Evolutionary conservation across 1,284 basidiomycete species (phyloP), one percentile per base, ranked within the genome.

Genomic region (Rhodotorula sp.): DNA sequence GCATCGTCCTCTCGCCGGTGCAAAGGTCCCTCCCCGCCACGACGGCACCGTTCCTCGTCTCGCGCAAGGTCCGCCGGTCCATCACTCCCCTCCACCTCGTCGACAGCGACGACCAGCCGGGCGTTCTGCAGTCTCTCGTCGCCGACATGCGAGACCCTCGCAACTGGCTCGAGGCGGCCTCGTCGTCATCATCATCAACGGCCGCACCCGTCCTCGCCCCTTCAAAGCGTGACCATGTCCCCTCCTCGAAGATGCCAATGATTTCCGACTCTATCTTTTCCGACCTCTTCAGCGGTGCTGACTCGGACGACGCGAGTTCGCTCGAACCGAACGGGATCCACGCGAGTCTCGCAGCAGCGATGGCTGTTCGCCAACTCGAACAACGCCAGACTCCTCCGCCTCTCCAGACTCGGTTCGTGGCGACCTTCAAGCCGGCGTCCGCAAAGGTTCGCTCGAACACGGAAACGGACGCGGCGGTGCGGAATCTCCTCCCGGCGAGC

Each of bases 1-100:
- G 19, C 8, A 23, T 18, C 61, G 26, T 52, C 56, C 16, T 67
- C 34, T 21, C 50, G 38, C 65, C 65, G 28, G 23, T 55, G 43
- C 43, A 18, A 6, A 47, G 18, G 50, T 26, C 43, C n/a, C 45
- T 5, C 60, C 23, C n/a, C 34, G 56, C 56, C 34, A 7, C 60
- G 18, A 60, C 61, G 18, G 45, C 38, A 1, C 60, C 52, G 14
- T 66, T 66, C 21, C 38, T 43, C 38, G 38, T 43, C 50, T 52
- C 50, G 50, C 50, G 23, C n/a, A 14, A 52, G 23, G 28, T 54
- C 0, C 55, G 55, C 21, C 55, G 19, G 34, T 6, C 48, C 18
- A 34, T 43, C 5, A 23, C 54, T 0, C 38, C 15, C 0, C 66
- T 62, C 4, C 66, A 28, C 49, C 31, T 62, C 43, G 55, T 62